These are phyloP conservation scores for Rubus parviflorus DNA, from an alignment of 306 rosid genomes.

Conservation along the genomic window DNA sequence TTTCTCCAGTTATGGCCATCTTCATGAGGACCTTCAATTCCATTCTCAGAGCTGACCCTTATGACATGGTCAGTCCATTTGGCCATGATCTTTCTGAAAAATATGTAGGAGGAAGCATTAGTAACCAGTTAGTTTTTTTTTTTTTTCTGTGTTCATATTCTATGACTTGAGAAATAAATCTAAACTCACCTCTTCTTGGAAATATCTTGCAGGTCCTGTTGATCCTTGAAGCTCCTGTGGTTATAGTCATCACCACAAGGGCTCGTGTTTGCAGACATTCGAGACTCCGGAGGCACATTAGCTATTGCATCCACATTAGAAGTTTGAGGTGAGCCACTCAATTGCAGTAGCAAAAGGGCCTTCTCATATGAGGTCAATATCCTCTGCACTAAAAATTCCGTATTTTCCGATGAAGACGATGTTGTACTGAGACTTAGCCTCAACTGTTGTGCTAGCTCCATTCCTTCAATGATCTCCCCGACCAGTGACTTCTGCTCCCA, in stretches of 20 bases:
- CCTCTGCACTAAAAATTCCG: constrained; percentile 51
- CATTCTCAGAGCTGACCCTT: constrained; percentile 56
- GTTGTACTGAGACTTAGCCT: constrained; percentile 37
- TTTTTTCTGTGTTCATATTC: background rate
- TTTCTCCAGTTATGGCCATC: constrained; percentile 90
- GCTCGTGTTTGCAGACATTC: constrained; percentile 51
- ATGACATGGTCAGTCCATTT: constrained; percentile 56
- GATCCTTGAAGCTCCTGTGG: constrained; percentile 33
- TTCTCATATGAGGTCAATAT: constrained; percentile 68
- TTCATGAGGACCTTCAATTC: constrained; percentile 60
- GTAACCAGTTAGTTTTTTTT: constrained; percentile 11
- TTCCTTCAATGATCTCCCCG: constrained; percentile 63
- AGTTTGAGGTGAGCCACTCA: constrained; percentile 35
- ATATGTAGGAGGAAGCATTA: constrained; percentile 6
- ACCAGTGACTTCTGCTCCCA: constrained; percentile 56
- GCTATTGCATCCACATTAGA: background rate
- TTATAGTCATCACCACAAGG: constrained; percentile 53
- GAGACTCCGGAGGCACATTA: constrained; percentile 44
- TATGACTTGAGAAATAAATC: background rate
- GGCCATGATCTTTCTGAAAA: constrained; percentile 73
- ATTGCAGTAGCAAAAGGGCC: constrained; percentile 57
- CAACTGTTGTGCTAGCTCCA: constrained; percentile 69
- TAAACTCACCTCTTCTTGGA: constrained; percentile 69
- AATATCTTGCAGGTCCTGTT: constrained; percentile 43
- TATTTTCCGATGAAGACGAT: constrained; percentile 38